Evolutionary conservation across 1,284 basidiomycete genomes (phyloP).

Genomic region (Irpex rosettiformis): DNA sequence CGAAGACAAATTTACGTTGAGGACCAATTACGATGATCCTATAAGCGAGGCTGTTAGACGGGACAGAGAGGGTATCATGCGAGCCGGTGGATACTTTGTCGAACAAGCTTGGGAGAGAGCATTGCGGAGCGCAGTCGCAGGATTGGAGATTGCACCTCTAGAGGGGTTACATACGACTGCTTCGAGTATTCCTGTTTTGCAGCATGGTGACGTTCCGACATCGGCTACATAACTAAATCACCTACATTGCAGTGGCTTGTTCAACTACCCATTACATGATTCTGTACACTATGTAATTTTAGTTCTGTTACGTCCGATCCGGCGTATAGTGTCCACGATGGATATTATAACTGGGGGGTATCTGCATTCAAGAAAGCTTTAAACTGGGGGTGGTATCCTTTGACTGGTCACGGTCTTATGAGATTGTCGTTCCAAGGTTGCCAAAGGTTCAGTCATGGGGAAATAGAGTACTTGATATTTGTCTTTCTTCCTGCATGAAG

Average conservation of each 20-base stretch:
- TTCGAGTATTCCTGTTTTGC: conserved; percentile 9
- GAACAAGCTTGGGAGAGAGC: conserved; percentile 88
- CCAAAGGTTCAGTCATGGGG: conserved; percentile 56
- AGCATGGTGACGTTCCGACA: conserved; percentile 33
- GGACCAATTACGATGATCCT: conserved; percentile 62
- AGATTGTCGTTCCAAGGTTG: conserved; percentile 41
- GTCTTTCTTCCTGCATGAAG: conserved; percentile 41
- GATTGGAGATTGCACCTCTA: conserved; percentile 57
- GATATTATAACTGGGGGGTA: no score
- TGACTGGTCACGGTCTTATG: conserved; percentile 54
- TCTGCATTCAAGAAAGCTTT: no score
- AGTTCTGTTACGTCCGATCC: no score
- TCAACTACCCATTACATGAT: neutral
- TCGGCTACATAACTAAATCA: conserved; percentile 8
- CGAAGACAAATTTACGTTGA: conserved; percentile 60
- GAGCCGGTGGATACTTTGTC: conserved; percentile 81
- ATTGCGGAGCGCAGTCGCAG: conserved; percentile 72
- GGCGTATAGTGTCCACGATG: no score
- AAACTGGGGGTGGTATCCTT: conserved; percentile 20
- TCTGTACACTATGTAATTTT: neutral
- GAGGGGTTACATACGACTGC: conserved; percentile 19
- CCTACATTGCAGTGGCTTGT: neutral
- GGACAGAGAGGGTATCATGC: conserved; percentile 77
- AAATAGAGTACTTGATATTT: conserved; percentile 73
- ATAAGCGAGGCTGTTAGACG: conserved; percentile 71